A percentile compares a stretch with the other conserved stretches of the same genome.
These are phyloP conservation scores for Botrytis elliptica DNA, from an alignment of 2,329 filamentous ascomycete species.

Conservation along the genomic window DNA sequence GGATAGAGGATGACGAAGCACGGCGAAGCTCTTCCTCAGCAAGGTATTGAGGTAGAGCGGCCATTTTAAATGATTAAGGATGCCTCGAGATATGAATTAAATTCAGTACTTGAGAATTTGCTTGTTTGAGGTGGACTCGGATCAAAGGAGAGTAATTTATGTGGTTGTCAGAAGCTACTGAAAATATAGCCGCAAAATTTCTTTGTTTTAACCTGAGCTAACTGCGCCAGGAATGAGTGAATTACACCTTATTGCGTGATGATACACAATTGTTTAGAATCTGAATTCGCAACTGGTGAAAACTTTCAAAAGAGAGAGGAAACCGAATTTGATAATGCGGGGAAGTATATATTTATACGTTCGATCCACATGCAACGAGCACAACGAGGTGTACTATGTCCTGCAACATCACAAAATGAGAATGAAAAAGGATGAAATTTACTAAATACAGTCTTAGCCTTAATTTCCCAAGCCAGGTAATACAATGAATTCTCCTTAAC, in stretches of 20 bases:
- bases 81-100: neutral
- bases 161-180: neutral
- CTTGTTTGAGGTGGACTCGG: neutral
- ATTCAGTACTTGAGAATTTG: neutral
- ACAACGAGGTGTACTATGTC: neutral
- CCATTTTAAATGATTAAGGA: conserved; percentile 23
- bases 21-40: conserved; percentile 26
- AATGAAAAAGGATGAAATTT: neutral
- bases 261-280: neutral
- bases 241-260: conserved; percentile 19
- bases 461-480: neutral
- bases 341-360: conserved; percentile 5
- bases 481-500: conserved; percentile 4
- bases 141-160: neutral
- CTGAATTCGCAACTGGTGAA: neutral
- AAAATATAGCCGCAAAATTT: neutral
- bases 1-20: conserved; percentile 28
- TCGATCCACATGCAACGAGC: neutral
- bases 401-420: conserved; percentile 7
- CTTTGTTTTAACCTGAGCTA: neutral
- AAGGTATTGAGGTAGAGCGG: conserved; percentile 30
- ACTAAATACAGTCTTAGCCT: neutral
- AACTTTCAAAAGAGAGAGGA: neutral
- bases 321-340: conserved; percentile 10
- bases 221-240: neutral